A percentile compares a stretch with the other conserved stretches of the same genome.
These are phyloP conservation scores for Roridomyces roridus DNA, from an alignment of 768 basidiomycete genomes.

Conservation along the genomic window DNA sequence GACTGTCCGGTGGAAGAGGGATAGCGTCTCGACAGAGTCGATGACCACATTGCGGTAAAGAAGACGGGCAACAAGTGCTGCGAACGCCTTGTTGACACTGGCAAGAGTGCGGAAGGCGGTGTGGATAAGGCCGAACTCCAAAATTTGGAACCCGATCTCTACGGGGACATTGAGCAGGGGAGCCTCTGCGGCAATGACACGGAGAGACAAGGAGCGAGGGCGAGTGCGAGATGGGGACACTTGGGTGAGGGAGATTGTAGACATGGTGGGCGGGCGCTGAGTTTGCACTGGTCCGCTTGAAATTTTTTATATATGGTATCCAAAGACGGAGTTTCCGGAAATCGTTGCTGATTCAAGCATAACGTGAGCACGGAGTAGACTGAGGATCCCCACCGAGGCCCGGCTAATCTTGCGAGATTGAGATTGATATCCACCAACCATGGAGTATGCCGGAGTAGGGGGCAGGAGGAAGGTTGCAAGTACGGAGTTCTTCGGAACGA, in stretches of 20 bases:
- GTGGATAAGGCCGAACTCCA: constrained; percentile 39
- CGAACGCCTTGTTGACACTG: constrained; percentile 37
- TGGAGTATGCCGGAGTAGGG: no score
- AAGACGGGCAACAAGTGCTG: constrained; percentile 38
- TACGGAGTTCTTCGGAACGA: no score
- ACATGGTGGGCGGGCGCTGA: background rate
- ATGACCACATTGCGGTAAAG: constrained; percentile 48
- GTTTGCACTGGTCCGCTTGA: no score
- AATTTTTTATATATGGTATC: background rate
- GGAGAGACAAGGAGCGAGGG: constrained; percentile 26
- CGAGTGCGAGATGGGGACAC: background rate
- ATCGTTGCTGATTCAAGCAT: background rate
- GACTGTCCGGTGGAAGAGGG: constrained; percentile 44
- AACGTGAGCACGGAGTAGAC: background rate
- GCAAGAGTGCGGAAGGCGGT: constrained; percentile 37
- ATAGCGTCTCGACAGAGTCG: constrained; percentile 32
- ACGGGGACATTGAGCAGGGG: constrained; percentile 41
- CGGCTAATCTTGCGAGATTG: no score
- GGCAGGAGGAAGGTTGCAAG: no score
- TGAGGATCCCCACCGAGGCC: no score
- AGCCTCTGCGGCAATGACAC: constrained; percentile 12
- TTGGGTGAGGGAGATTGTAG: constrained; percentile 2
- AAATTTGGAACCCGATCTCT: constrained; percentile 44
- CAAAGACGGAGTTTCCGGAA: background rate
- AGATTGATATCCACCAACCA: no score